Evolutionary conservation across 1,284 basidiomycete species (phyloP), one percentile per base, ranked within the genome.

Genomic region (Sanghuangporus sanghuang): DNA sequence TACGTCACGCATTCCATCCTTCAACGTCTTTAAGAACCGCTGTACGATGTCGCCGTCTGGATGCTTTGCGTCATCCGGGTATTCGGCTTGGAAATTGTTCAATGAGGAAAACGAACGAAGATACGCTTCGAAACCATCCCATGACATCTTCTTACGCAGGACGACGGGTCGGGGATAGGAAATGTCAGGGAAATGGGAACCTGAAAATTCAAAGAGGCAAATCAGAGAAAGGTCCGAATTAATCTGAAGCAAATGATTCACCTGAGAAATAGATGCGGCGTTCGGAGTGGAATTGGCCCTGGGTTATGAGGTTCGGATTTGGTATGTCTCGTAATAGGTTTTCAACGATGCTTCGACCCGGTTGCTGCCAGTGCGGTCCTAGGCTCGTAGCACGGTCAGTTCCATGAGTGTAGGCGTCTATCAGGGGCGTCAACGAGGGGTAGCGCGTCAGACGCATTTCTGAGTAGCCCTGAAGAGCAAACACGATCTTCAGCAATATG

Each of bases 281-380:
- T 61, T 84, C 78, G 35, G 77, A 72, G 57, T 73, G 71, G 65
- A 78, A 78, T 18, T 69, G 68, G 39, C 72, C 72, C 3, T 73
- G 74, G 46, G 77, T 71, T 66, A 77, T 66, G 38, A 68, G 61
- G 2, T 75, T 70, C 0, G 90, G 85, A 64, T 85, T 81, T 0
- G 89, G 89, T 12, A 95, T 80, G 36, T 84, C 85, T 6, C 84
- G 76, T 0, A 95, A 80, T 67, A 91, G 85, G 9, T 82, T 81
- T 57, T 92, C 89, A 18, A 95, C 77, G 66, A 94, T 89, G 0
- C 80, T 80, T 8, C 93, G 81, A 1, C 93, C 93, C 0, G 93
- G 93, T 58, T 89, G 86, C 67, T 93, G 81, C 84, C 91, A 95
- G 71, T 92, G 84, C 1, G 85, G 82, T 0, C 91, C 92, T 1